Evolutionary conservation across 2,329 filamentous ascomycete species (phyloP).

Genomic region (Aspergillus sclerotialis): DNA sequence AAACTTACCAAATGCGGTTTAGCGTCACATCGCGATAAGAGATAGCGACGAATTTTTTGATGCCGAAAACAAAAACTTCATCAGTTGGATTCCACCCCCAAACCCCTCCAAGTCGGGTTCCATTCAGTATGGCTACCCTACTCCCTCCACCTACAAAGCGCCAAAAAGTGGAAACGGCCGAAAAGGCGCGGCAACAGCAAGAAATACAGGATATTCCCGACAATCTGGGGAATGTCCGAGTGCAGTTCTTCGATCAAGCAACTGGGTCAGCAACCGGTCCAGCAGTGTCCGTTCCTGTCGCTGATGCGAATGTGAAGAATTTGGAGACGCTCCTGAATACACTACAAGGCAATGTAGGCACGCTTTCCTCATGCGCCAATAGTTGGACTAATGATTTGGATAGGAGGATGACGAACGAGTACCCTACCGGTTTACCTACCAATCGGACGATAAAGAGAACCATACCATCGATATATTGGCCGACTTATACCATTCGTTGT

Average conservation of each 20-base stretch:
- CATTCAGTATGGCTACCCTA: slow-evolving; percentile 63
- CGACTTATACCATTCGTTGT: slow-evolving; percentile 45
- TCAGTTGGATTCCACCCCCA: too few species aligned
- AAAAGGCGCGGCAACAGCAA: slow-evolving; percentile 66
- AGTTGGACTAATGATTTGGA: slow-evolving; percentile 3
- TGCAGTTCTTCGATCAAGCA: slow-evolving; percentile 81
- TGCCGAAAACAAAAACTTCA: too few species aligned
- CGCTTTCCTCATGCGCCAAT: slow-evolving; percentile 7
- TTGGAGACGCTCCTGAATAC: slow-evolving; percentile 82
- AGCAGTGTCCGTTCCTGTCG: slow-evolving; percentile 69
- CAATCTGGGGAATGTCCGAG: slow-evolving; percentile 68
- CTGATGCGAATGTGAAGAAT: slow-evolving; percentile 81
- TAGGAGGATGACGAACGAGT: slow-evolving; percentile 55
- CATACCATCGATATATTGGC: slow-evolving; percentile 40
- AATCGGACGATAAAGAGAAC: slow-evolving; percentile 29
- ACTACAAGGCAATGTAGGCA: slow-evolving; percentile 63
- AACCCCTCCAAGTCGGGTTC: too few species aligned
- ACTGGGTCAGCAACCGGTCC: slow-evolving; percentile 61
- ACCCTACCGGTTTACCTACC: slow-evolving; percentile 61
- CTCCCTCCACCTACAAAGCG: slow-evolving; percentile 81
- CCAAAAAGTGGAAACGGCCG: slow-evolving; percentile 68
- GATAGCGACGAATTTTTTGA: slow-evolving; percentile 10
- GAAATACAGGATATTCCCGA: slow-evolving; percentile 62
- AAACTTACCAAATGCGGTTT: slow-evolving; percentile 5
- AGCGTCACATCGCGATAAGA: slow-evolving; percentile 14